phyloP scores from a whole-genome alignment of 257 asterid genomes.

The Thymus mandschuricus region DNA sequence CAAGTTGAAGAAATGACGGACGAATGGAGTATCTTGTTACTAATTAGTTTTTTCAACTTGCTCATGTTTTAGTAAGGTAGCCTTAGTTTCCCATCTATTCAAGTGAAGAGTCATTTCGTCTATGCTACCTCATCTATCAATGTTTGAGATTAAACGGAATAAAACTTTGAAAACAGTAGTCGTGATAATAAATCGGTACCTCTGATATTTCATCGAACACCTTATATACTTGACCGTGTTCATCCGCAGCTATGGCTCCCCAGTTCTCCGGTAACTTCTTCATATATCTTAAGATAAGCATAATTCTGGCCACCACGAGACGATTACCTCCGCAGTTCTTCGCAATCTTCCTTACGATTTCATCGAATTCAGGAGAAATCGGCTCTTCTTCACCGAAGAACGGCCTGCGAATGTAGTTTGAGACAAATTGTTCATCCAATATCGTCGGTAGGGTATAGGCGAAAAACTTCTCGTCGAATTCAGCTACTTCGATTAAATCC shows the following conservation, averaged over 20 bases:
- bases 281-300: neutral
- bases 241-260: constrained; percentile 15
- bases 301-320: constrained; percentile 23
- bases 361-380: neutral
- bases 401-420: neutral
- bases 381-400: neutral
- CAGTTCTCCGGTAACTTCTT: neutral
- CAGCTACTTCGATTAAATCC: neutral
- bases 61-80: no score
- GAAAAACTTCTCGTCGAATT: neutral
- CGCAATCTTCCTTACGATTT: constrained; percentile 25
- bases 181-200: neutral
- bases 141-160: no score
- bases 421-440: neutral
- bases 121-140: no score
- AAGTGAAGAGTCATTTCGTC: no score
- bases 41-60: no score
- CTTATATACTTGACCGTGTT: neutral
- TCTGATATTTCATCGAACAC: neutral
- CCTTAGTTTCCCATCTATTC: no score
- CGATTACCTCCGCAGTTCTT: constrained; percentile 34
- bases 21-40: no score
- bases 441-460: neutral
- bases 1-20: no score
- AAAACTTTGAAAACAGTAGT: no score